phyloP scores from a whole-genome alignment of 2,329 filamentous ascomycete species.

The Blumeriella jaapii region DNA sequence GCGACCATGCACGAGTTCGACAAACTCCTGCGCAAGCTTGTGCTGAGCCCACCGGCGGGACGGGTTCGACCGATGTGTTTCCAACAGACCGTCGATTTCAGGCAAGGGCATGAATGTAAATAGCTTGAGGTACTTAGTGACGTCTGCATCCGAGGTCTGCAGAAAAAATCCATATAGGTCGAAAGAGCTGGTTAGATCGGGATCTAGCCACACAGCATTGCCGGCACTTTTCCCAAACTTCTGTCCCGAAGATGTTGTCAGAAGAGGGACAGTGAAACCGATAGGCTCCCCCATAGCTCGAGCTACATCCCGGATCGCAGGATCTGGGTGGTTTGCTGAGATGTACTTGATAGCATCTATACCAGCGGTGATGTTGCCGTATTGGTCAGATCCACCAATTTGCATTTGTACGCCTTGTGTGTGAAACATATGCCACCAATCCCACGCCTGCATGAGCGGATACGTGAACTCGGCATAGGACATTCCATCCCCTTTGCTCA shows the following conservation, averaged over 20 bases:
- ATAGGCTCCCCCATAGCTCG: constrained; percentile 42
- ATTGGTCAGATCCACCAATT: constrained; percentile 92
- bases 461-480: constrained; percentile 90
- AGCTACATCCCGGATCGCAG: constrained; percentile 32
- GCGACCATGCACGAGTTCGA: constrained; percentile 66
- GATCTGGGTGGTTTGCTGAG: constrained; percentile 43
- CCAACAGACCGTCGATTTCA: constrained; percentile 57
- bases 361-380: constrained; percentile 87
- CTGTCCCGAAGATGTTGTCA: constrained; percentile 73
- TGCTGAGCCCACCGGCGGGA: constrained; percentile 72
- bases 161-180: constrained; percentile 90
- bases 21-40: constrained; percentile 67
- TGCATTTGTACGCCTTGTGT: constrained; percentile 64
- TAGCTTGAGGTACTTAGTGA: constrained; percentile 72
- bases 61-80: constrained; percentile 54
- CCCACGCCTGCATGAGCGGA: constrained; percentile 87
- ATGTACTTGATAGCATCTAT: constrained; percentile 75
- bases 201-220: constrained; percentile 88
- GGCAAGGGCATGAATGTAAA: constrained; percentile 77
- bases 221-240: constrained; percentile 95
- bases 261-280: constrained; percentile 81
- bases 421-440: constrained; percentile 83
- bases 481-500: constrained; percentile 83
- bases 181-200: constrained; percentile 66
- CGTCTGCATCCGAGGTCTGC: constrained; percentile 66